Evolutionary conservation across 768 basidiomycete species (phyloP), one percentile per base, ranked within the genome.

Genomic region (Russula griseocarnosa): DNA sequence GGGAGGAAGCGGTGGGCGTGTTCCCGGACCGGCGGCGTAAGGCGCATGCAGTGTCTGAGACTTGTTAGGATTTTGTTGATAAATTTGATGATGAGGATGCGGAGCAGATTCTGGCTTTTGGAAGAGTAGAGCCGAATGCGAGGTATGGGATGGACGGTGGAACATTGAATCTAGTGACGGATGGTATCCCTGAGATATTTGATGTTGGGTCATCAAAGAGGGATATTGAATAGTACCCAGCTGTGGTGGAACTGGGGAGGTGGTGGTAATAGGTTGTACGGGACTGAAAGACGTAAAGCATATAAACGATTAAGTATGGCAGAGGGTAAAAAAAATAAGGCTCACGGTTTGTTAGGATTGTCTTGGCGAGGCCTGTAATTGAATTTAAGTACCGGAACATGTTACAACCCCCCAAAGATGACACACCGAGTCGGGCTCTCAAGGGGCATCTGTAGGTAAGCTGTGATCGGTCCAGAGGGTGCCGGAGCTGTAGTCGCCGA

Each of bases 91-190:
- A 22, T 67, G 68, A 22, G 69, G 66, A 38, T 63, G 63, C 22
- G 68, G 61, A 40, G 58, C 68, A 63, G 65, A 60, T 55, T 62
- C 66, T 61, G 66, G 61, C 42, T 64, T 60, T 66, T 22, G 53
- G 52, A 67, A 60, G 22, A 68, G 63, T 26, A 66, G 47, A 28
- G 69, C 69, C 20, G 58, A 66, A 32, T 54, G 66, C 40, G 62
- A 60, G 57, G 66, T 3, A 50, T 49, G 38, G 60, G 68, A 32
- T 67, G 67, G 20, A 67, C 63, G 71, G 13, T 72, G 64, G 26
- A 90, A 90, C 87, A 90, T 91, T 26, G 88, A 90, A 60, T 82
- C 82, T n/a, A 86, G 73, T 6, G 88, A 90, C 1, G 90, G 90
- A 28, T 80, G 81, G 70, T 92, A 92, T 44, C 90, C 90, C 70